Evolutionary conservation across 306 rosid species (phyloP), one percentile per base, ranked within the genome.

Genomic region (Sphenostylis stenocarpa): DNA sequence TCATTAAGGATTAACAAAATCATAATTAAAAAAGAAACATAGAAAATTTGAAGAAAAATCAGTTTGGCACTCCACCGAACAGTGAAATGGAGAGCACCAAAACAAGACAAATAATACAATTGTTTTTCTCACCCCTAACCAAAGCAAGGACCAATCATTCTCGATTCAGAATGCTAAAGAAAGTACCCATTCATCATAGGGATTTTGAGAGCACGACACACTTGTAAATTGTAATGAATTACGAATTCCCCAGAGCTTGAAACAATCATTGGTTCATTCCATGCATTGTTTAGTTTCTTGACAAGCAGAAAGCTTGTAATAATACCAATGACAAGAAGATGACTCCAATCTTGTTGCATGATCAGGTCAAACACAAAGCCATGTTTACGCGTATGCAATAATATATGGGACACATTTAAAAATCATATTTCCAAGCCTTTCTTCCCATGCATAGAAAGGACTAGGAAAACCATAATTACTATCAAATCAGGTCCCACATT

Each of bases 101-200:
- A 20, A 28, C 5, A 23, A 43, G 65, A 24, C 51, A 34, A n/a
- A n/a, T n/a, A n/a, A 58, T 23, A 6, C n/a, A 23, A 34, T 2
- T 33, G 53, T 58, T 56, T 51, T 55, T 67, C 74, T 43, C 62
- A 28, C 16, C 47, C 70, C 33, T 21, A 29, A 67, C 20, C 61
- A 67, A 70, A 62, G 79, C 73, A 84, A 78, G 31, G 44, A 24
- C 31, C 55, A 75, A 82, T 84, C 29, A 79, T 72, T 28, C 56
- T 75, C 14, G 23, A 66, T 21, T n/a, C 36, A 36, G 28, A 34
- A 66, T 78, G 74, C 47, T 74, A 38, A 36, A 48, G 36, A 62
- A 82, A 47, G 77, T 29, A 67, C 5, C 8, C 43, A 39, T 49
- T 58, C 73, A 15, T 58, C 52, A 16, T 33, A 34, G 1, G 47